Conservation (phyloP, 164 flowering plant genomes). For the Magnolia sinica region DNA sequence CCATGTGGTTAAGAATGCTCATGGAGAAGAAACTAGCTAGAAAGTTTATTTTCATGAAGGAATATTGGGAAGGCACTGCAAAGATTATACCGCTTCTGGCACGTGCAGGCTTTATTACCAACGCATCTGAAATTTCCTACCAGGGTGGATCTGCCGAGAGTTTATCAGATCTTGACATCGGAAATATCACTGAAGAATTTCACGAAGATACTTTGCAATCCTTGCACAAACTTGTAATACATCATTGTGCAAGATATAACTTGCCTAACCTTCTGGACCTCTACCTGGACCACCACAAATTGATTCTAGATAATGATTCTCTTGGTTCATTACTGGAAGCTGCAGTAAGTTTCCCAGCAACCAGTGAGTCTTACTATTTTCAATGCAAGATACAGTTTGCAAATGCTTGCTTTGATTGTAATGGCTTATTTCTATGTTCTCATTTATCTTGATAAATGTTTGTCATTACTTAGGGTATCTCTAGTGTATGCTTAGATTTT, state of each 20-base stretch:
- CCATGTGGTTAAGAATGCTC: slow-evolving; percentile 62
- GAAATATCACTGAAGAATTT: slow-evolving; percentile 20
- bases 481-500: too few relatives aligned
- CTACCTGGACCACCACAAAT: slow-evolving; percentile 69
- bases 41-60: slow-evolving; percentile 67
- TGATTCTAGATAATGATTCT: slow-evolving; percentile 56
- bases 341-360: slow-evolving; percentile 44
- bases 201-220: slow-evolving; percentile 41
- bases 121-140: slow-evolving; percentile 14
- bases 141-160: slow-evolving; percentile 26
- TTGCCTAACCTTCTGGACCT: slow-evolving; percentile 87
- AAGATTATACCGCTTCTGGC: slow-evolving; percentile 69
- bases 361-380: slow-evolving; percentile 20
- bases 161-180: slow-evolving; percentile 26
- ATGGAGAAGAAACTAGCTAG: slow-evolving; percentile 80
- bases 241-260: slow-evolving; percentile 55
- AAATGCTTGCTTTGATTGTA: neutral
- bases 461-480: neutral
- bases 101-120: slow-evolving; percentile 59
- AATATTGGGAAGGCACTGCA: slow-evolving; percentile 67
- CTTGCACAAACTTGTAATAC: slow-evolving; percentile 62
- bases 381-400: neutral
- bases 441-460: neutral
- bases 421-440: neutral
- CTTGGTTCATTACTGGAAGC: slow-evolving; percentile 59